Conservation (phyloP, 139 green algal species). For the Chlamydomonas sphaeroides region DNA sequence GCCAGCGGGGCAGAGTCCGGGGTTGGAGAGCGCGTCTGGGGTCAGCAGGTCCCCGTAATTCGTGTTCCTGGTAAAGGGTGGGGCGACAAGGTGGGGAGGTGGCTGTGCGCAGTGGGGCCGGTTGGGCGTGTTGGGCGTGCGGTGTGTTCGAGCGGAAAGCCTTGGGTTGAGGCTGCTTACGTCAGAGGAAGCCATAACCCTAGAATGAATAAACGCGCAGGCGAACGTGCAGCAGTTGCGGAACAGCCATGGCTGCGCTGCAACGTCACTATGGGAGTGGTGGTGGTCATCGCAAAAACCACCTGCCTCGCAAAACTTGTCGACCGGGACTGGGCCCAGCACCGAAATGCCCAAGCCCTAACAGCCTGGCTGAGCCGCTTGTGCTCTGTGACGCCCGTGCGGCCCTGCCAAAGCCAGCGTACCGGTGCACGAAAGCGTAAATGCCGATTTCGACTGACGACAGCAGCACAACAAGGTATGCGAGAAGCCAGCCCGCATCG, state of each 20-base stretch:
- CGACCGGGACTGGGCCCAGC: too few species aligned
- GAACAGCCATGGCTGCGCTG: too few species aligned
- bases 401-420: background rate
- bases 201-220: background rate
- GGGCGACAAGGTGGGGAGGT: background rate
- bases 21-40: background rate
- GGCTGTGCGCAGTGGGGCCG: too few species aligned
- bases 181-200: too few species aligned
- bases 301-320: background rate
- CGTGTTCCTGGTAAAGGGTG: background rate
- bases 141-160: background rate
- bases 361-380: too few species aligned
- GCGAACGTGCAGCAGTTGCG: too few species aligned
- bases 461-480: background rate
- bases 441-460: background rate
- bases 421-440: constrained; percentile 7
- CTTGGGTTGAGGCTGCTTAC: background rate
- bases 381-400: too few species aligned
- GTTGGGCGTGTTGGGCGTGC: too few species aligned
- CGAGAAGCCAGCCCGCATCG: constrained; percentile 6
- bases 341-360: too few species aligned
- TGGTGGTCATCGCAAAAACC: too few species aligned
- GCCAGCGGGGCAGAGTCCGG: background rate
- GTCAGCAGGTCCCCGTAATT: background rate
- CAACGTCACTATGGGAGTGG: too few species aligned